Evolutionary conservation across 352 stramenopile species (phyloP), one percentile per base, ranked within the genome.

Genomic region (Phytophthora pinifolia): DNA sequence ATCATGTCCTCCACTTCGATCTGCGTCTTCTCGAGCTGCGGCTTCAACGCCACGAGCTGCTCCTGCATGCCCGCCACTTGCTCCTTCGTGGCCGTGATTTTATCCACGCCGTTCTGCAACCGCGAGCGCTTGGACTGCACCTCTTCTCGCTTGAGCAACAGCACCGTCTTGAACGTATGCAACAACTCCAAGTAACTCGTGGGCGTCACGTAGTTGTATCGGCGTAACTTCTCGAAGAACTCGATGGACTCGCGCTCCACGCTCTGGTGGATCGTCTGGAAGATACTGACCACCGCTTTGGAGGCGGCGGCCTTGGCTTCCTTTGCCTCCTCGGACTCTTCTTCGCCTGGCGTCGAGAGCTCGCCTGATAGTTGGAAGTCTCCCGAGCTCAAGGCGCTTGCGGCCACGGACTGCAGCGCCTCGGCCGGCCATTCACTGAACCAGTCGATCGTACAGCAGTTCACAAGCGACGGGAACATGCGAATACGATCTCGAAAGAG

Each of bases 141-240:
- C 65, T 98, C 89, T 6, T 96, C 86, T 9, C 91, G 73, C 56
- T 97, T 96, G 32, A 86, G 66, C n/a, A 82, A 56, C 31, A 98
- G 59, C 14, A 97, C 86, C 1, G 77, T 88, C 54, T 95, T 97
- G 68, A 98, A 98, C 9, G 91, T 97, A 54, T 91, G 83, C 14
- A 98, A 57, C n/a, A 98, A 54, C 59, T 98, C 92, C 6, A 98
- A 59, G 48, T 98, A 98, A 38, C 84, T 96, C 6, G 93, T 98
- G 4, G 93, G 93, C 7, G 93, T 98, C 18, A 98, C 93, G 68
- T 98, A 98, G 67, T 97, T 97, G 67, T 96, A 92, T 17, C 93
- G 65, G 2, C 86, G 72, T 18, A 98, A 62, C 46, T 94, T 76
- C 15, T 93, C 73, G 29, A 93, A 94, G 56, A 97, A 98, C 42